Base-by-base conservation (phyloP, 805 yeast genomes). In the Isabelozyma gotoi region DNA sequence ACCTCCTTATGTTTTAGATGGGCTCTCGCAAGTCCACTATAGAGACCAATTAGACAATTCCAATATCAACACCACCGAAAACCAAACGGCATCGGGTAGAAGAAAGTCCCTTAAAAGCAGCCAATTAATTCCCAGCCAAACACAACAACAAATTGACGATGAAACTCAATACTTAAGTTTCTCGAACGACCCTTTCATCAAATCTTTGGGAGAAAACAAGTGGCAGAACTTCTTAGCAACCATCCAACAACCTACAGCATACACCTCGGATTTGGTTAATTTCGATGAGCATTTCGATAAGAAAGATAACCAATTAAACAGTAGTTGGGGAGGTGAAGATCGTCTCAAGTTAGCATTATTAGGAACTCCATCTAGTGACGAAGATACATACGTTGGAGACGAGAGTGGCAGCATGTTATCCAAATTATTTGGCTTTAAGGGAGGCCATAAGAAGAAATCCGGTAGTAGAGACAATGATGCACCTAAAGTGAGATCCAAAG, bases 271-370 rank as follows among this genome's bases (percentile, higher is more conserved):
- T 35, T 44, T 53, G 21, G 43, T 63, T 12, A 47, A 50, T 8
- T 49, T 50, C 27, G 70, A 67, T 40, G 53, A 57, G 15, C 45
- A 57, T 14, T 56, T 55, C 35, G 52, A 48, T 20, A 45, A 56
- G n/a, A 24, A 19, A 20, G 32, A 36, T 18, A 60, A 81, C 40
- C 70, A 75, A 35, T 74, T 68, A 38, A 57, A 56, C 31, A 66
- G 76, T 1, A 65, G 73, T 16, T 87, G 94, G 94, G 82, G 83
- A 29, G 95, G 95, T 33, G 88, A 77, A 44, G 77, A 77, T 43
- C 63, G 90, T 46, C 67, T 87, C 47, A 74, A 76, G 43, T 68
- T 65, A 37, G 78, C 82, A 20, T 75, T 82, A 48, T 61, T 77
- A 44, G 73, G 74, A 11, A 45, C 55, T 11, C 52, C 57, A 3